Base-by-base conservation (phyloP, 2,329 filamentous ascomycete species). In the Apiospora aurea region DNA sequence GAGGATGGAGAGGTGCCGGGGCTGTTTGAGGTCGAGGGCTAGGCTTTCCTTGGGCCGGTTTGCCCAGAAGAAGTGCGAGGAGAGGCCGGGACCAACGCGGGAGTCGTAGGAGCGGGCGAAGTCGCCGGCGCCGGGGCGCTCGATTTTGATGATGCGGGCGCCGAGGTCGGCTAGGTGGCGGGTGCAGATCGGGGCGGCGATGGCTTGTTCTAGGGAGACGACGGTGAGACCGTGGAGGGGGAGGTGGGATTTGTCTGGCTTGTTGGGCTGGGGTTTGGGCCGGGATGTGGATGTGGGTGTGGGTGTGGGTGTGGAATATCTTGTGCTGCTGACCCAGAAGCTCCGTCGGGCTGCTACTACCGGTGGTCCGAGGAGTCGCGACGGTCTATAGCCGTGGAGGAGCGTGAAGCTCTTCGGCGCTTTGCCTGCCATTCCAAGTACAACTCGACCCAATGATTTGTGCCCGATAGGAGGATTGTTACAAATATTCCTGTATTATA, bases 31-130 rank as follows among this genome's bases (percentile, higher is more conserved):
- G 57, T 88, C 83, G 0, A 88, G 80, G 0, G 85, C 85, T 11
- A 88, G 77, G 67, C 85, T 87, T 75, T 89, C 86, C 70, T 88
- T 89, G 8, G 86, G 87, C 29, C 87, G 82, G 73, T 88, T 89
- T 0, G 84, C 81, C 87, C 87, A 88, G n/a, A 88, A 82, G 71
- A 89, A 89, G 75, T 89, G 87, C 0, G 87, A 88, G 0, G 85
- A 80, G 18, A 87, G 78, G 0, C 87, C 87, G 14, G 53, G 29
- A 10, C 83, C 81, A 2, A 88, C 86, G 11, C 86, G 83, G 0
- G 78, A 82, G 75, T 89, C 87, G 73, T 88, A 88, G 16, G 82
- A 78, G 0, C 86, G 83, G 0, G 87, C 87, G 75, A 89, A 89
- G 75, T 89, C 87, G 1, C 87, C 87, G 0, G 83, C 83, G 0